Evolutionary conservation across 805 yeast genomes (phyloP), one percentile per base, ranked within the genome.

Genomic region (Starmerella asiatica): DNA sequence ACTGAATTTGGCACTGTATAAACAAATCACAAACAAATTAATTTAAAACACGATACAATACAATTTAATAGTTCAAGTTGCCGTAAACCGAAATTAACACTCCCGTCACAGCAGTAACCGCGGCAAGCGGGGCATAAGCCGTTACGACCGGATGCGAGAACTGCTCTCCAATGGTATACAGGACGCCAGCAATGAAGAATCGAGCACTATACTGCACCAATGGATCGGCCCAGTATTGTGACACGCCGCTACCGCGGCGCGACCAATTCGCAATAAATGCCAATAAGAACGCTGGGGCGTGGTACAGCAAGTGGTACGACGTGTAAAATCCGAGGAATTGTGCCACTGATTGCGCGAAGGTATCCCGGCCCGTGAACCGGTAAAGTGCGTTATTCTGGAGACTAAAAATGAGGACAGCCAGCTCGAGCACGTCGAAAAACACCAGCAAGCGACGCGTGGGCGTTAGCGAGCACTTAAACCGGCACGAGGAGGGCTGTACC

Each of bases 131-230:
- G 26, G 26, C 7, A 11, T 11, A 23, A 12, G 46, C 24, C 11
- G 29, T 20, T n/a, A 16, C 41, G n/a, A 41, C 30, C 5, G 37
- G 21, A 6, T 27, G 23, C 17, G 31, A 20, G 17, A 11, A 17
- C 18, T 21, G 19, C 23, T 27, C 27, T 5, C 29, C 32, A 8
- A n/a, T 21, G 14, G 32, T 9, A 32, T 19, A 19, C 12, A 31
- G n/a, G 16, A 34, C 20, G 18, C 62, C 65, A 45, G 63, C 61
- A 20, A 67, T 45, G 44, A 72, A 50, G 23, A 68, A 54, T 54
- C 73, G 72, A 38, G 63, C 45, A 48, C 74, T 56, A 42, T 69
- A 68, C 55, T 69, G 73, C 36, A 67, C 58, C 46, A 74, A 64
- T 31, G 80, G 79, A 55, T 75, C 81, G 55, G 55, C 65, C 24